A percentile compares a stretch with the other conserved stretches of the same genome.
These are phyloP conservation scores for Aureobasidium sp. DNA, from an alignment of 2,329 filamentous ascomycete species.

Conservation along the genomic window DNA sequence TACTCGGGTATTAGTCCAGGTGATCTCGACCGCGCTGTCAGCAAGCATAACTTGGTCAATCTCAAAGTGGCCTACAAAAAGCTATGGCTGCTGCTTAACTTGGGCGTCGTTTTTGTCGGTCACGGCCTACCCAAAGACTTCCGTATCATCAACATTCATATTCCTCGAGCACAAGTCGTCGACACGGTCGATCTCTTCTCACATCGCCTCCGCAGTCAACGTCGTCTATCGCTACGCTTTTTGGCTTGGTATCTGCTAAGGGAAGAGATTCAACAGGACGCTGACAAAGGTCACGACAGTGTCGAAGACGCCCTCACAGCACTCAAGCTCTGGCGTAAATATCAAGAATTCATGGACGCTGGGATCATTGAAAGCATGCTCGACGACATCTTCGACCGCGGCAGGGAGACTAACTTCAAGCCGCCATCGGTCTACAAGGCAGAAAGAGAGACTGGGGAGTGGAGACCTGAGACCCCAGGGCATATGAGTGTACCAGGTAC, in stretches of 20 bases:
- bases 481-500: constrained; percentile 27
- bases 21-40: constrained; percentile 74
- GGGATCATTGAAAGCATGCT: constrained; percentile 78
- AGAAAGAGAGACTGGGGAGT: constrained; percentile 19
- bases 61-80: constrained; percentile 96
- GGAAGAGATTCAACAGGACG: constrained; percentile 87
- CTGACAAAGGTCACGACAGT: constrained; percentile 64
- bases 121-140: constrained; percentile 94
- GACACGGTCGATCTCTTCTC: constrained; percentile 93
- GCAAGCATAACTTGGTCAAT: constrained; percentile 73
- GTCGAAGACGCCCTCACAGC: constrained; percentile 94
- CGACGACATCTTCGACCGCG: constrained; percentile 71
- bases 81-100: constrained; percentile 89
- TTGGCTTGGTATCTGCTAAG: constrained; percentile 85
- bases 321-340: constrained; percentile 81
- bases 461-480: constrained; percentile 22
- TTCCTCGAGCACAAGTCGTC: constrained; percentile 82
- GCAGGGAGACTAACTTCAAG: constrained; percentile 47
- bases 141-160: constrained; percentile 95
- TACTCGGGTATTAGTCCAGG: constrained; percentile 86
- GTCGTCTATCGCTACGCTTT: constrained; percentile 88
- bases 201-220: constrained; percentile 61
- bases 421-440: constrained; percentile 24
- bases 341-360: constrained; percentile 79
- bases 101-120: constrained; percentile 88